Conservation (phyloP, 2,329 filamentous ascomycete genomes). For the Neonectria magnoliae region DNA sequence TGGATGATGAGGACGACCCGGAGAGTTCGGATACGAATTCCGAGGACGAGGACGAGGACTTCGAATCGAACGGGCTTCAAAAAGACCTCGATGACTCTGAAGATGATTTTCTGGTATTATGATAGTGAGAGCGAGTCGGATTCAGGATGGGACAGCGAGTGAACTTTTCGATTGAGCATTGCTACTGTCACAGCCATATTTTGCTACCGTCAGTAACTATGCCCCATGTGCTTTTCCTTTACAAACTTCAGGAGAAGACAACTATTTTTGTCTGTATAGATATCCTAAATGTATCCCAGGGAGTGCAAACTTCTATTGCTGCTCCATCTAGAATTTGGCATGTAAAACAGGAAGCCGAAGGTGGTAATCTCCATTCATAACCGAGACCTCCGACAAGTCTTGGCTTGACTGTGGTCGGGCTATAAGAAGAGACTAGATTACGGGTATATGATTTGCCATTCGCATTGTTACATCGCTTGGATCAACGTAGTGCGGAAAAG, state of each 20-base stretch:
- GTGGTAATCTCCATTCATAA: background rate
- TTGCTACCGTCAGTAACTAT: background rate
- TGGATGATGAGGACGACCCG: background rate
- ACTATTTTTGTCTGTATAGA: background rate
- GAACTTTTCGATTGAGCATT: background rate
- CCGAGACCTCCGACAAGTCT: background rate
- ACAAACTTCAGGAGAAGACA: background rate
- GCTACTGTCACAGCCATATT: background rate
- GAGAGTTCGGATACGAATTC: too few species aligned
- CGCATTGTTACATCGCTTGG: background rate
- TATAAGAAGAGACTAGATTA: background rate
- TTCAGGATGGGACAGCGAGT: constrained; percentile 1
- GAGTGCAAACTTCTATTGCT: too few species aligned
- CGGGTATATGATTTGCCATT: background rate
- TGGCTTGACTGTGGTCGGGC: background rate
- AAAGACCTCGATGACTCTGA: background rate
- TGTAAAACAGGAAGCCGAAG: background rate
- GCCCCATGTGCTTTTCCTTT: background rate
- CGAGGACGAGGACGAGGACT: background rate
- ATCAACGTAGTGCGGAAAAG: background rate
- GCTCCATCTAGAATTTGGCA: too few species aligned
- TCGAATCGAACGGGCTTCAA: background rate
- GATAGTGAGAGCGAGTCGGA: background rate
- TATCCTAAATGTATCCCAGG: background rate
- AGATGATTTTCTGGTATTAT: background rate